These are phyloP conservation scores for Dryas alaskensis DNA, from an alignment of 306 rosid genomes.

Conservation along the genomic window DNA sequence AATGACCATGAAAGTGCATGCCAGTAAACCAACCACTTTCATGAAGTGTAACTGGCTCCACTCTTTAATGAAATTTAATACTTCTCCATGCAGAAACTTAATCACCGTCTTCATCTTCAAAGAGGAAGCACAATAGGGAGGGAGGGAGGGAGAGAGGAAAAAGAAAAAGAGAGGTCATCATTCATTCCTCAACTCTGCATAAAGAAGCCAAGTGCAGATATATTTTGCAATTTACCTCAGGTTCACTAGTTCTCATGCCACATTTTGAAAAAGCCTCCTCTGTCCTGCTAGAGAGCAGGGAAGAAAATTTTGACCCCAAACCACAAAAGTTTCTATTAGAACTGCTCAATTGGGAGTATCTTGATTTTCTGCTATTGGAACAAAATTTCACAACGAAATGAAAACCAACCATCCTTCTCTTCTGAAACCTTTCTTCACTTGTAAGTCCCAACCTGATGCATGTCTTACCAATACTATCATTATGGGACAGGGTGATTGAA, in stretches of 20 bases:
- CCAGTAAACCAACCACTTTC: slow-evolving; percentile 49
- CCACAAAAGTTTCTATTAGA: slow-evolving; percentile 27
- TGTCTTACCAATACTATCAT: slow-evolving; percentile 26
- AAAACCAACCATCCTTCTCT: slow-evolving; percentile 38
- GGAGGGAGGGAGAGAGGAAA: not conserved
- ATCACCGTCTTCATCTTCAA: slow-evolving; percentile 32
- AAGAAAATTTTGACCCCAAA: slow-evolving; percentile 34
- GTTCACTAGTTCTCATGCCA: slow-evolving; percentile 22
- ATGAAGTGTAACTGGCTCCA: slow-evolving; percentile 51
- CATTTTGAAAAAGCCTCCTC: slow-evolving; percentile 28
- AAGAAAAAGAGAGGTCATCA: not conserved
- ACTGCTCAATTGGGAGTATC: slow-evolving; percentile 25
- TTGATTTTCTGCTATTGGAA: slow-evolving; percentile 40
- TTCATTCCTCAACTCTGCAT: slow-evolving; percentile 2
- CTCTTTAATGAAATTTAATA: slow-evolving; percentile 28
- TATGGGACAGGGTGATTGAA: slow-evolving; percentile 37
- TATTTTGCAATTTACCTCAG: slow-evolving; percentile 37
- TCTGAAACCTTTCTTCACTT: slow-evolving; percentile 31
- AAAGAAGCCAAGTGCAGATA: slow-evolving; percentile 13
- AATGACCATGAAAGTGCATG: slow-evolving; percentile 48
- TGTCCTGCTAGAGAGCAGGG: slow-evolving; percentile 27
- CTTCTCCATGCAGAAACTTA: slow-evolving; percentile 28
- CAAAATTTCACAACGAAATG: slow-evolving; percentile 36
- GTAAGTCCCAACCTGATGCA: slow-evolving; percentile 33
- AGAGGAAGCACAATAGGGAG: slow-evolving; percentile 6